Evolutionary conservation across 2,329 filamentous ascomycete species (phyloP), one percentile per base, ranked within the genome.

Genomic region (Aspergillus glaucus): DNA sequence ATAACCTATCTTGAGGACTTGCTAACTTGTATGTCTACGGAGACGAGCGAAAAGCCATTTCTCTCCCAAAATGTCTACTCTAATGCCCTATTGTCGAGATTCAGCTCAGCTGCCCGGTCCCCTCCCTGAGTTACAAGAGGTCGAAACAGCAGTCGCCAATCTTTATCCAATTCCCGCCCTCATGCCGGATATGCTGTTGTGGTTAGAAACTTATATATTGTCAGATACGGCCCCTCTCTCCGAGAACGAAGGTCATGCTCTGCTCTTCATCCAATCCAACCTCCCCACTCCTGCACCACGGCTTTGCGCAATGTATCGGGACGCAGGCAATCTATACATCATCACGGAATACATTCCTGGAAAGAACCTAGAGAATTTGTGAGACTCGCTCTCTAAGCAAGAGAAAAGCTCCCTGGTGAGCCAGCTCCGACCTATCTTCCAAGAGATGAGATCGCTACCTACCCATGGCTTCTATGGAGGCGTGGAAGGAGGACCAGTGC

Each of bases 221-320:
- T 56, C 45, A 57, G 56, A 55, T 57, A 59, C 42, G 53, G 55
- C 47, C 45, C 53, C 3, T 43, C 51, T 59, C 41, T 49, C 49
- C 22, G 55, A 59, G 49, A 56, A 58, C 45, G 54, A 59, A 47
- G 56, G 55, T 43, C 46, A 58, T 52, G 47, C 57, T 55, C 47
- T 57, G 39, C 40, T 56, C 30, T 58, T 58, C 43, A 37, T 56
- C 49, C 53, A 58, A 51, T 8, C 53, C 40, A 37, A 22, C 9
- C 56, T 57, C 44, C 41, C 48, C 21, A 55, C 55, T 43, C 15
- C 53, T 49, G 42, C 40, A n/a, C 40, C 40, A 42, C 17, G 40
- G 10, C 40, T 42, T n/a, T 42, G 21, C 8, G 40, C 40, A 10
- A 22, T 43, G 40, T 43, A 43, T 15, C 40, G 15, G 6, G 40